Evolutionary conservation across 1,284 basidiomycete genomes (phyloP).

Genomic region (Marasmius fiardii): DNA sequence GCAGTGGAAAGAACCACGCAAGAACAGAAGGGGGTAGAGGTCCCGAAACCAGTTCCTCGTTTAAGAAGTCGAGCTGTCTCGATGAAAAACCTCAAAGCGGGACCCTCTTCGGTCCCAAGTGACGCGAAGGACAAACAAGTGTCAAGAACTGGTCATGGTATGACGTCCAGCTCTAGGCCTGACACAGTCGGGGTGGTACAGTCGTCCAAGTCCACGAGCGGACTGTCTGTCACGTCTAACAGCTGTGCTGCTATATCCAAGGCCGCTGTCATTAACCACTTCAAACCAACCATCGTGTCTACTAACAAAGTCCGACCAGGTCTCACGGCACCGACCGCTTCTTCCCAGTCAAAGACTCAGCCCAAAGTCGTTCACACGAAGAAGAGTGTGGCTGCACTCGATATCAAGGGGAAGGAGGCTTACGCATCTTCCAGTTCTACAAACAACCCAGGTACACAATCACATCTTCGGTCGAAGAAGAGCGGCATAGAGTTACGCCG

Average conservation of each 20-base stretch:
- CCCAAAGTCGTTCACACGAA: background rate
- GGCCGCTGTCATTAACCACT: background rate
- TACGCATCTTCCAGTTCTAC: background rate
- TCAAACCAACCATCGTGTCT: background rate
- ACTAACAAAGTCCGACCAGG: background rate
- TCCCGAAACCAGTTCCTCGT: conserved; percentile 3
- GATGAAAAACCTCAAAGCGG: background rate
- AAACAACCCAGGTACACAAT: background rate
- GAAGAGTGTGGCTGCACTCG: background rate
- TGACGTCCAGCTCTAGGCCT: background rate
- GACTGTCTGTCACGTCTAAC: background rate
- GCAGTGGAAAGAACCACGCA: background rate
- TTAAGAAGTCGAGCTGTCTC: background rate
- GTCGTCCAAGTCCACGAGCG: background rate
- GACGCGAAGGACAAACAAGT: background rate
- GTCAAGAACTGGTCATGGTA: background rate
- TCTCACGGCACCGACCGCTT: background rate
- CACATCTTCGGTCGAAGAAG: background rate
- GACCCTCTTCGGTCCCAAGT: background rate
- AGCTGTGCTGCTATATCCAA: background rate
- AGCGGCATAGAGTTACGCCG: background rate
- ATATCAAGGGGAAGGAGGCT: background rate
- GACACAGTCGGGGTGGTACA: background rate
- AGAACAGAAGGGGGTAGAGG: conserved; percentile 3
- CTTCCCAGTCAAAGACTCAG: background rate